Base-by-base conservation (phyloP, 1,284 basidiomycete species). In the Marasmius tenuissimus region DNA sequence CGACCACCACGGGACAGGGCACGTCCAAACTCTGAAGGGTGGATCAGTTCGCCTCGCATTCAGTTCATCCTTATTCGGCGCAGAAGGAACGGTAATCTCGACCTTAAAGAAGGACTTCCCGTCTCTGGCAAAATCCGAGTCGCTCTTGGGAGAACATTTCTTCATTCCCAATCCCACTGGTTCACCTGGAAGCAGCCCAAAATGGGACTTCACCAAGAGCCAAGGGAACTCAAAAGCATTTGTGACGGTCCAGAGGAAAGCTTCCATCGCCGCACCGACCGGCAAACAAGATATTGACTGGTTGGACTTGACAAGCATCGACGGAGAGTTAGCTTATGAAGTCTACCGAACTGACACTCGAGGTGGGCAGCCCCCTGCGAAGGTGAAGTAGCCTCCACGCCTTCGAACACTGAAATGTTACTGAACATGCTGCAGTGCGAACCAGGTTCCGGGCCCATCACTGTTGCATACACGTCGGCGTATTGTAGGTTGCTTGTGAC, bases 311-410 rank as follows among this genome's bases (percentile, higher is more conserved):
- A 76, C 73, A 34, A 71, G 70, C 42, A 72, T 83, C 10, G 63
- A 79, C 51, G 86, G 86, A 4, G 68, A 72, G 2, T 70, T 88
- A 40, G 84, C 86, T 3, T 75, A 74, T 58, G 71, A 78, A 58
- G 76, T 88, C 5, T 86, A 81, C 74, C 74, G 87, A 58, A 74
- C 82, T 11, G 80, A 86, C 67, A 89, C 87, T 11, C 75, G 78
- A 14, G 78, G 75, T 39, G 87, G 88, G 18, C 84, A 88, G 69
- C 84, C 87, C 12, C 86, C 88, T 47, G 64, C 80, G 16, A 76
- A 75, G 8, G 82, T 83, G 65, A 52, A 33, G 10, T 8, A 34
- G 16, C 12, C 6, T 27, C 7, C 3, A 27, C 9, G 34, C 10
- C 27, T 20, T 27, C 5, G 10, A 27, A 16, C 18, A 14, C 27